phyloP scores from a whole-genome alignment of 2,329 filamentous ascomycete species.

The Diaporthe capsici region DNA sequence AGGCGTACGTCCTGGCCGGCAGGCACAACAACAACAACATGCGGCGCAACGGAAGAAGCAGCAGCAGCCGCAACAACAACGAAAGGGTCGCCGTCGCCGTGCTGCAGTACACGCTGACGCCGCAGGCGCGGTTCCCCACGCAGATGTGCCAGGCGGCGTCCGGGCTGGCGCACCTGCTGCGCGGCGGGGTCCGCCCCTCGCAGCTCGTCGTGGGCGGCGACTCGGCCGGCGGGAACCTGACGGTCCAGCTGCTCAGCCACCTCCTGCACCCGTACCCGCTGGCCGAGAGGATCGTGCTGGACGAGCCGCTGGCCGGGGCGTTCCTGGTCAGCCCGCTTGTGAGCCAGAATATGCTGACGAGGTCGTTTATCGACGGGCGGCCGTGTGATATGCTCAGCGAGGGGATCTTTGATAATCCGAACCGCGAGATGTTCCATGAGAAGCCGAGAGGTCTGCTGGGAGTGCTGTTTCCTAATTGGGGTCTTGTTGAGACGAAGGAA shows the following conservation, averaged over 20 bases:
- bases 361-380: constrained; percentile 48
- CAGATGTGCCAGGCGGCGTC: constrained; percentile 52
- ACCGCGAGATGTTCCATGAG: constrained; percentile 38
- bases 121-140: constrained; percentile 49
- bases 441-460: not conserved
- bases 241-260: constrained; percentile 51
- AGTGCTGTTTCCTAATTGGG: constrained; percentile 11
- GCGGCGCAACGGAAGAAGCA: not conserved
- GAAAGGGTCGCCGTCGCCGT: constrained; percentile 51
- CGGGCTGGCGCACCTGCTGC: constrained; percentile 50
- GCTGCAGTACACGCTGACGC: constrained; percentile 53
- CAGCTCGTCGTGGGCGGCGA: constrained; percentile 55
- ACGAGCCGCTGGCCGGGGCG: constrained; percentile 49
- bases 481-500: constrained; percentile 14
- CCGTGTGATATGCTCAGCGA: constrained; percentile 53
- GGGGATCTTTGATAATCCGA: constrained; percentile 36
- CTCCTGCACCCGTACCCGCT: constrained; percentile 50
- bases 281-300: constrained; percentile 45
- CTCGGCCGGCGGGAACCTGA: constrained; percentile 55
- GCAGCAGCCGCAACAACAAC: not conserved
- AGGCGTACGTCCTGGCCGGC: constrained; percentile 36
- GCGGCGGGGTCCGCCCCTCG: constrained; percentile 47
- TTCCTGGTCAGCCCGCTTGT: constrained; percentile 54
- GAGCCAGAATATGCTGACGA: constrained; percentile 42
- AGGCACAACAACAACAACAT: not conserved